Evolutionary conservation across 2,329 filamentous ascomycete species (phyloP), one percentile per base, ranked within the genome.

Genomic region (Zarea fungicola): DNA sequence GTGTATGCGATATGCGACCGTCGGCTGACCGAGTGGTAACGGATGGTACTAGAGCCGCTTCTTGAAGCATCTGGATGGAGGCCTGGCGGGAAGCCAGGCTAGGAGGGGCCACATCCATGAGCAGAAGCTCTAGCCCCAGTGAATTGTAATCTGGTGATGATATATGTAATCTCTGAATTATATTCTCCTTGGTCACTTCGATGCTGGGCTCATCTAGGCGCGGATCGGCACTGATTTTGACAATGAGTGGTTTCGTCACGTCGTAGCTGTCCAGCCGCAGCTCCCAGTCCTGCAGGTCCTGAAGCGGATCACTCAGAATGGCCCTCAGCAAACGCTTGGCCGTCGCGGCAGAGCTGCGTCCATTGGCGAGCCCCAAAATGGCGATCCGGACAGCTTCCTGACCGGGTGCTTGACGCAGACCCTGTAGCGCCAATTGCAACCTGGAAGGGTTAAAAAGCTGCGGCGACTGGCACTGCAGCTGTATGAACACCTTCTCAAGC

Each of bases 11-110:
- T 49, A 81, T 77, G 52, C 81, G 75, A 8, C 83, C 83, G 14
- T 79, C 80, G 52, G 75, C 76, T 13, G 85, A 83, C 6, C 80
- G 80, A 35, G 88, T 86, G 18, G 87, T 82, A 28, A 95, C 77
- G 1, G 76, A 76, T 3, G 90, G 90, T 16, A 89, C 84, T n/a
- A 96, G 75, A 11, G 91, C 72, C 0, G 80, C 74, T 53, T 91
- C 85, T 51, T 78, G 75, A 5, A 81, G 69, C 9, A 69, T 69
- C 45, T 75, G 63, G 39, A 68, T 48, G 32, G 65, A 58, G 46
- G 58, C 57, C 50, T 63, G 63, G 35, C 74, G 70, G 6, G 48
- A 51, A 2, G 57, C 47, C 1, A 54, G 50, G 7, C 56, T 41
- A 3, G 76, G 59, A 1, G 66, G 59, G 74, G 76, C 61, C 61